Base-by-base conservation (phyloP, 352 stramenopile species). In the Pythium rishiriense region DNA sequence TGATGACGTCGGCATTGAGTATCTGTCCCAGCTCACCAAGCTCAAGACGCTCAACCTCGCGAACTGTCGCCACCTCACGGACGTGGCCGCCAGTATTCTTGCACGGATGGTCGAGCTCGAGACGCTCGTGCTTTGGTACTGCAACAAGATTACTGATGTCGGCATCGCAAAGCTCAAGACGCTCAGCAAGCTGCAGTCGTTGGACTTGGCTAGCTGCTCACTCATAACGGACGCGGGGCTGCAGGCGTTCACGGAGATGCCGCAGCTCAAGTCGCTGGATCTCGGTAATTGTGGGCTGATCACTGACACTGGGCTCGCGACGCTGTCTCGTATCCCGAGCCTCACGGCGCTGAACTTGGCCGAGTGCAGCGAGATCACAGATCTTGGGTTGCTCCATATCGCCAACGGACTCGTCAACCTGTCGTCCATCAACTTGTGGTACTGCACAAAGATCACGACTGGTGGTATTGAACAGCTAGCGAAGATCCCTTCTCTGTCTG, bases 241-340 rank as follows among this genome's bases (percentile, higher is more conserved):
- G 5, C 42, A 65, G 11, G 71, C 82, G 4, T 83, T 95, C 43
- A 60, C 77, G 22, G 43, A 53, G 26, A 83, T 90, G 71, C 74
- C 78, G 21, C 55, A 70, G 17, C 68, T 97, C 4, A 68, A 62
- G 14, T 86, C 81, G 2, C 60, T 96, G 0, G 89, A 97, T 68
- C 64, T 97, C 4, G 87, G 89, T 17, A 94, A 95, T 65, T 95
- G 85, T 57, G 79, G 74, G 9, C 75, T 88, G 33, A 73, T 96
- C 17, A 85, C 83, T 1, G 79, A 93, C 31, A 64, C 70, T 21
- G 86, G 83, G 0, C 79, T 95, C 74, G 15, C 54, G 10, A 76
- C 61, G 19, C 52, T 91, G 25, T 68, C 74, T 1, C 66, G 70
- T 25, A 66, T 93, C 26, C 70, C 72, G 5, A 80, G 70, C 48